Conservation (phyloP, 225 moss, liverwort and hornwort species). For the Bryum argenteum region DNA sequence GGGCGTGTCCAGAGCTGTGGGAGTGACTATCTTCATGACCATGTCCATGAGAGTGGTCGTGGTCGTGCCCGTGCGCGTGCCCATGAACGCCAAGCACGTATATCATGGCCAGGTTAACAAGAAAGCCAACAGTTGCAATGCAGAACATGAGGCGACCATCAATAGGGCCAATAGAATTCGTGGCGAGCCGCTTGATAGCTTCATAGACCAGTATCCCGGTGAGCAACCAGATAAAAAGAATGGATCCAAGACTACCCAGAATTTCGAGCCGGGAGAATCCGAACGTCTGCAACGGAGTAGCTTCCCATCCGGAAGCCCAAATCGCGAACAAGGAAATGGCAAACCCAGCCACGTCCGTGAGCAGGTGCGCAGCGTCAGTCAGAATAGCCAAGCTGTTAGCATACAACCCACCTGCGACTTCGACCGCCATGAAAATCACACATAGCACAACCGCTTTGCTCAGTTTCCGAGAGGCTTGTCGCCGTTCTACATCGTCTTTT, state of each 20-base stretch:
- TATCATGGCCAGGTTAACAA: constrained; percentile 90
- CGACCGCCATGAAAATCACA: constrained; percentile 79
- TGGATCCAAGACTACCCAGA: constrained; percentile 78
- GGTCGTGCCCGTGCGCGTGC: constrained; percentile 16
- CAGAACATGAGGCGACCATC: constrained; percentile 89
- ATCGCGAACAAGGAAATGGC: constrained; percentile 92
- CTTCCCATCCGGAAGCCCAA: constrained; percentile 96
- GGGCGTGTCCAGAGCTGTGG: constrained; percentile 14
- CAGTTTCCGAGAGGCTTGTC: constrained; percentile 62
- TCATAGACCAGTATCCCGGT: constrained; percentile 89
- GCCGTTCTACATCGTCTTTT: constrained; percentile 46
- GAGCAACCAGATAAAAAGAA: constrained; percentile 87
- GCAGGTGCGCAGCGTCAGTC: constrained; percentile 90
- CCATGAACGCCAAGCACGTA: constrained; percentile 47
- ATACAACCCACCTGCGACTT: constrained; percentile 77
- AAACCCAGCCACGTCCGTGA: constrained; percentile 94
- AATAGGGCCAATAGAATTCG: constrained; percentile 40
- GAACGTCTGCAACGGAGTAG: constrained; percentile 72
- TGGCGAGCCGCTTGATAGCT: constrained; percentile 68
- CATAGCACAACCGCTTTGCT: constrained; percentile 79
- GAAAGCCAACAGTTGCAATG: constrained; percentile 70
- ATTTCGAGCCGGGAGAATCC: constrained; percentile 86
- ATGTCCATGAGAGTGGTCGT: constrained; percentile 30
- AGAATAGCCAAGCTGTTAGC: constrained; percentile 93
- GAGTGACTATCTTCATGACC: constrained; percentile 45